Evolutionary conservation across 2,329 filamentous ascomycete species (phyloP).

Genomic region (Zymoseptoria passerinii): DNA sequence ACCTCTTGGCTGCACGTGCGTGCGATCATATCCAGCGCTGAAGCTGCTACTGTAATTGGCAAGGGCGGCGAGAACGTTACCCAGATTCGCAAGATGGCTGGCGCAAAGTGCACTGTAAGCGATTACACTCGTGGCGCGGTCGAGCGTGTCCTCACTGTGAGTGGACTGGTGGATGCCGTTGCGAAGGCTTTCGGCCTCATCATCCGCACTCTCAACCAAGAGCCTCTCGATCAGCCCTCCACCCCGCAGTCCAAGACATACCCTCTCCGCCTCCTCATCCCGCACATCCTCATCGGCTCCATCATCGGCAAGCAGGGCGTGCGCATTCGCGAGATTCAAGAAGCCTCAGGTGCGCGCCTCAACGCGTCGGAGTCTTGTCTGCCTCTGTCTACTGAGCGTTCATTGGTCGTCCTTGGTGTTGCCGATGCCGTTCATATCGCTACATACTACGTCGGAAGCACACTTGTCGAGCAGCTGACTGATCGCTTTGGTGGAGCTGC

Average conservation of each 20-base stretch:
- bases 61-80: conserved; percentile 98
- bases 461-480: conserved; percentile 93
- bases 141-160: conserved; percentile 94
- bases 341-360: conserved; percentile 88
- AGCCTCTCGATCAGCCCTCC: conserved; percentile 78
- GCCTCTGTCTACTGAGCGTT: conserved; percentile 89
- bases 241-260: conserved; percentile 95
- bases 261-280: conserved; percentile 86
- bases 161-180: conserved; percentile 89
- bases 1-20: conserved; percentile 94
- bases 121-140: conserved; percentile 96
- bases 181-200: conserved; percentile 98
- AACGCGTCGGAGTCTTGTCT: conserved; percentile 95
- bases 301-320: conserved; percentile 97
- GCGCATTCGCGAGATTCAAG: conserved; percentile 95
- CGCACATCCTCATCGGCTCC: conserved; percentile 93
- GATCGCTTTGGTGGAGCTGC: conserved; percentile 93
- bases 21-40: conserved; percentile 92
- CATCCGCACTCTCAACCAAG: conserved; percentile 95
- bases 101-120: conserved; percentile 96
- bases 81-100: conserved; percentile 88
- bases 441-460: conserved; percentile 96
- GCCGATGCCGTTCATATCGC: conserved; percentile 98
- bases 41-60: conserved; percentile 95
- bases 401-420: conserved; percentile 94